These are phyloP conservation scores for Claviceps sp. DNA, from an alignment of 2,329 filamentous ascomycete genomes.

Conservation along the genomic window DNA sequence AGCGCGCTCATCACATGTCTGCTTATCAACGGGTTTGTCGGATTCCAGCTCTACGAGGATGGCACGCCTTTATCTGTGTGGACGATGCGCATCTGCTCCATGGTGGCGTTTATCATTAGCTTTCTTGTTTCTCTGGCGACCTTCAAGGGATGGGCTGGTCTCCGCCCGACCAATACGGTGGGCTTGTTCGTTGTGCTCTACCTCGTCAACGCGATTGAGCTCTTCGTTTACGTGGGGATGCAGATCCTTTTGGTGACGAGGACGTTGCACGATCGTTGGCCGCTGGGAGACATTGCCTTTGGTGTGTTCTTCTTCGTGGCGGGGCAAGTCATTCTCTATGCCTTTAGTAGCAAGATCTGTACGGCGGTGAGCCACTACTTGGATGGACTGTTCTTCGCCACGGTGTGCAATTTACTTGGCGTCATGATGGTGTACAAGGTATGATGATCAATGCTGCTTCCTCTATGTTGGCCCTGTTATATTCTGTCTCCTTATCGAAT, in stretches of 20 bases:
- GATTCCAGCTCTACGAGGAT: conserved; percentile 96
- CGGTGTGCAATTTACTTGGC: conserved; percentile 79
- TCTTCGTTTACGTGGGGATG: conserved; percentile 75
- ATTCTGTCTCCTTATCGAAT: background rate
- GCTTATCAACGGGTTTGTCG: conserved; percentile 94
- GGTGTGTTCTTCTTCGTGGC: conserved; percentile 83
- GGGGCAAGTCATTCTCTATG: conserved; percentile 87
- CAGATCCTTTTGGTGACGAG: conserved; percentile 80
- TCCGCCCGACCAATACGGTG: conserved; percentile 73
- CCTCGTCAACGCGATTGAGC: conserved; percentile 74
- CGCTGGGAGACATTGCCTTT: conserved; percentile 80
- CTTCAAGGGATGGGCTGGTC: conserved; percentile 81
- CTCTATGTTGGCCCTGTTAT: background rate
- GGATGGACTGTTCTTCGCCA: conserved; percentile 88
- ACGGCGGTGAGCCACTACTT: conserved; percentile 77
- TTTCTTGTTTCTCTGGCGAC: conserved; percentile 83
- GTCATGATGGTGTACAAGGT: conserved; percentile 99
- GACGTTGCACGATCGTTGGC: conserved; percentile 91
- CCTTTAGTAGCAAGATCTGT: conserved; percentile 77
- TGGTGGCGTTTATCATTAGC: conserved; percentile 71
- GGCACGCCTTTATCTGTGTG: conserved; percentile 88
- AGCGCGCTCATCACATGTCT: conserved; percentile 81
- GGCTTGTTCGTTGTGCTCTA: conserved; percentile 88
- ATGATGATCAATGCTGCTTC: conserved; percentile 11
- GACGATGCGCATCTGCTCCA: conserved; percentile 69